Percentiles rank a stretch among this genome's conserved stretches.
Conservation (phyloP, 345 rosid genomes). For the Linum usitatissimum region DNA sequence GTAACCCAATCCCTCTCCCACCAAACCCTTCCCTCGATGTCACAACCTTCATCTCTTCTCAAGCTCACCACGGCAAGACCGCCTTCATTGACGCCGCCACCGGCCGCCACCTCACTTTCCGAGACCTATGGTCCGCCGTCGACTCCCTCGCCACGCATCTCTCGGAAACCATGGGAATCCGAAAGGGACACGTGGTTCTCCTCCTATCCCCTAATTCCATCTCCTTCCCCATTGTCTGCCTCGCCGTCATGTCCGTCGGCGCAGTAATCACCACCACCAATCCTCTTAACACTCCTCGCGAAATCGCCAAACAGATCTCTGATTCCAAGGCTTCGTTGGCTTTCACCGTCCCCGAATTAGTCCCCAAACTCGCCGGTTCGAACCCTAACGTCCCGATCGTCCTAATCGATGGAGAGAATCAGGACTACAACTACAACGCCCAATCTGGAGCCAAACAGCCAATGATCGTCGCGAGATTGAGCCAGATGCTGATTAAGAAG, state of each 20-base stretch:
- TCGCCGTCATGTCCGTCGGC: conserved; percentile 88
- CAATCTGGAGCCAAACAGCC: conserved; percentile 8
- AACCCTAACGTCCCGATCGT: conserved; percentile 35
- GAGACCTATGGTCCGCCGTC: conserved; percentile 63
- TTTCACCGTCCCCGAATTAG: conserved; percentile 49
- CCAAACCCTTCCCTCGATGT: conserved; percentile 45
- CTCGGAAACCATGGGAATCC: conserved; percentile 48
- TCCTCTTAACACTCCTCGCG: conserved; percentile 66
- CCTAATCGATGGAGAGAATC: conserved; percentile 37
- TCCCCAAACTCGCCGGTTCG: conserved; percentile 43
- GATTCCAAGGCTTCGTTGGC: conserved; percentile 64
- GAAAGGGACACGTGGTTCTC: conserved; percentile 72
- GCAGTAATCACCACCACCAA: conserved; percentile 82
- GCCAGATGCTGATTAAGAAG: conserved; percentile 37
- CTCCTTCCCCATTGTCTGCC: conserved; percentile 77
- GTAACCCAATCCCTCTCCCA: conserved; percentile 49
- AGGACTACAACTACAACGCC: conserved; percentile 1
- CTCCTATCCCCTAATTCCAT: conserved; percentile 87
- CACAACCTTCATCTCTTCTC: conserved; percentile 74
- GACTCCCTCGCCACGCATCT: conserved; percentile 55
- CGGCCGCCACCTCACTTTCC: conserved; percentile 49
- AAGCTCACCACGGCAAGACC: conserved; percentile 52
- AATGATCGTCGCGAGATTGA: conserved; percentile 27
- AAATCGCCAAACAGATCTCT: conserved; percentile 52
- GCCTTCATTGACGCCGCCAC: conserved; percentile 87